A percentile compares a stretch with the other conserved stretches of the same genome.
Evolutionary conservation across 2,329 filamentous ascomycete genomes (phyloP).

Genomic region (Ophiostoma sp.): DNA sequence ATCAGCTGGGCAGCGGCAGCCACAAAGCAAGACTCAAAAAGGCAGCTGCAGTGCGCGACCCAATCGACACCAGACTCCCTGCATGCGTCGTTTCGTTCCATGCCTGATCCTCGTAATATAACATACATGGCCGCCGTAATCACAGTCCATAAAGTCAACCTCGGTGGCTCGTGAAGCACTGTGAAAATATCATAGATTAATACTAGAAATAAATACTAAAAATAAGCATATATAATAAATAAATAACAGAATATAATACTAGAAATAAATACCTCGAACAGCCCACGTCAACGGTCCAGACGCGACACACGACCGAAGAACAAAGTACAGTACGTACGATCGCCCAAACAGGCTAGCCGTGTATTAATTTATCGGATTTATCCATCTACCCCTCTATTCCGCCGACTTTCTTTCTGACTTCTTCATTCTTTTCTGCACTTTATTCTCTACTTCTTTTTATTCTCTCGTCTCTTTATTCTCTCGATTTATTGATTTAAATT

Average conservation of each 20-base stretch:
- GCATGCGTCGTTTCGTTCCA: too few species aligned
- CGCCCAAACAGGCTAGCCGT: neutral
- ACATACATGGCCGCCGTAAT: too few species aligned
- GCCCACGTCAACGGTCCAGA: conserved; percentile 4
- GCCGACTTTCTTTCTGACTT: neutral
- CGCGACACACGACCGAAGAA: neutral
- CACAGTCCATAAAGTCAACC: neutral
- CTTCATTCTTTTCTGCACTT: neutral
- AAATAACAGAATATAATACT: neutral
- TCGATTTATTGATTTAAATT: neutral
- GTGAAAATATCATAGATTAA: too few species aligned
- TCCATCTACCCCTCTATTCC: neutral
- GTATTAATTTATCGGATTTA: neutral
- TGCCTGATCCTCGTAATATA: too few species aligned
- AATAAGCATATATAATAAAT: neutral
- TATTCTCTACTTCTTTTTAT: neutral
- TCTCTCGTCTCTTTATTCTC: neutral
- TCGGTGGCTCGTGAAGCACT: neutral
- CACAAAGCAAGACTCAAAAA: neutral
- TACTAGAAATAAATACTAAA: too few species aligned
- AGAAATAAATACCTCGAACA: neutral
- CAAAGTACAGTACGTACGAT: neutral
- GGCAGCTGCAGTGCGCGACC: neutral
- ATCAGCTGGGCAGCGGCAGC: too few species aligned
- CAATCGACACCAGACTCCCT: neutral